phyloP scores from a whole-genome alignment of 164 flowering plant species.

The Magnolia sinica region DNA sequence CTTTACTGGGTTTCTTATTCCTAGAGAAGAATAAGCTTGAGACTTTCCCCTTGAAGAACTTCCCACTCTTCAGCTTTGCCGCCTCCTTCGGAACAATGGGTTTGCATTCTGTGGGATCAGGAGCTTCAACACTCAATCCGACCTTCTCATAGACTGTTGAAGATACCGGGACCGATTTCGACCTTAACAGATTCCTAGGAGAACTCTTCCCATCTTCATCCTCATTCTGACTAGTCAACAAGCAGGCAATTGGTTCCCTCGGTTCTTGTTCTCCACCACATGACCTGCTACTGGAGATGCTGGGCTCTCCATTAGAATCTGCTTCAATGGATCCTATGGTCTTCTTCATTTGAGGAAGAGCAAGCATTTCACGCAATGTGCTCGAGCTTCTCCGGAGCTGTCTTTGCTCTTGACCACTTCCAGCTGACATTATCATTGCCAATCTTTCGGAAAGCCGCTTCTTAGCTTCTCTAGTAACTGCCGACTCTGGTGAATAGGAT shows the following conservation, averaged over 20 bases:
- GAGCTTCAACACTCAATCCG: conserved; percentile 37
- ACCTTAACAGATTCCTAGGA: conserved; percentile 60
- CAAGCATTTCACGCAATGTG: conserved; percentile 96
- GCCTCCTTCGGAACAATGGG: conserved; percentile 34
- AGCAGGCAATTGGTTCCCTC: conserved; percentile 29
- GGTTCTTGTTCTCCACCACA: conserved; percentile 41
- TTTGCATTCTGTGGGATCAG: conserved; percentile 33
- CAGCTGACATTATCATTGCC: conserved; percentile 74
- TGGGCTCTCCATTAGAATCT: conserved; percentile 14
- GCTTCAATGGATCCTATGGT: conserved; percentile 30
- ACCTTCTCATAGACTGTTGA: conserved; percentile 41
- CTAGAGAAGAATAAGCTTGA: conserved; percentile 82
- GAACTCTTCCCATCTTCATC: conserved; percentile 36
- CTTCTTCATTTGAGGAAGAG: conserved; percentile 67
- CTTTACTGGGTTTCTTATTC: conserved; percentile 64
- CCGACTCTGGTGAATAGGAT: conserved; percentile 84
- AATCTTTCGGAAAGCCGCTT: conserved; percentile 94
- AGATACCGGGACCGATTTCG: conserved; percentile 79
- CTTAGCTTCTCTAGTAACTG: conserved; percentile 92
- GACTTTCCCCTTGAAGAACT: conserved; percentile 69
- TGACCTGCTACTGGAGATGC: conserved; percentile 20
- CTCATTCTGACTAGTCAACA: conserved; percentile 21
- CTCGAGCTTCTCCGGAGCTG: conserved; percentile 67
- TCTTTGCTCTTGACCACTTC: conserved; percentile 52
- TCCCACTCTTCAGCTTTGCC: conserved; percentile 45